Conservation (phyloP, 768 basidiomycete genomes). For the Leucosporidium yakuticum region DNA sequence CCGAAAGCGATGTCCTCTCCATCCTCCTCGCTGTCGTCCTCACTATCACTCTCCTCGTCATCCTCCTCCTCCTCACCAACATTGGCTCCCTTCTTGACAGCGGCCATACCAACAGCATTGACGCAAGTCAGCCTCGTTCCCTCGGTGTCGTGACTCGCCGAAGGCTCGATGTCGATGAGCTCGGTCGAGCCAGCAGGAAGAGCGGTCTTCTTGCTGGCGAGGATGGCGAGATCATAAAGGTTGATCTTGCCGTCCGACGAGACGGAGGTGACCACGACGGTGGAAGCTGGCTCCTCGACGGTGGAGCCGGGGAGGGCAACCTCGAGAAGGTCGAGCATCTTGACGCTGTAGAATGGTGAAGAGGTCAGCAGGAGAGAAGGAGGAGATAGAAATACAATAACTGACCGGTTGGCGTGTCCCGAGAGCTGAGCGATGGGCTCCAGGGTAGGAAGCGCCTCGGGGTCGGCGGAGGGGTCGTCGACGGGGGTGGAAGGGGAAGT, state of each 20-base stretch:
- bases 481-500: constrained; percentile 38
- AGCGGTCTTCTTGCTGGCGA: constrained; percentile 46
- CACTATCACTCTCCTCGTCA: constrained; percentile 44
- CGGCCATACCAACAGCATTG: constrained; percentile 42
- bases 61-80: constrained; percentile 40
- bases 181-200: constrained; percentile 3
- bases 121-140: constrained; percentile 75
- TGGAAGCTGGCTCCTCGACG: constrained; percentile 62
- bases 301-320: constrained; percentile 53
- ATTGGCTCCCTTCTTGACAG: constrained; percentile 39
- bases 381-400: constrained; percentile 11
- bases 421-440: constrained; percentile 62
- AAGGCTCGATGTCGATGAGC: constrained; percentile 49
- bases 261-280: constrained; percentile 60
- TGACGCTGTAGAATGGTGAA: constrained; percentile 55
- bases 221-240: constrained; percentile 61
- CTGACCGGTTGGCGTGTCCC: constrained; percentile 83
- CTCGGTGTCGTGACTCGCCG: constrained; percentile 71
- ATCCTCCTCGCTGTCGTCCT: constrained; percentile 36
- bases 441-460: constrained; percentile 20
- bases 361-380: not conserved
- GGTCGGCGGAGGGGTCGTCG: constrained; percentile 34
- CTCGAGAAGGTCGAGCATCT: constrained; percentile 63
- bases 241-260: constrained; percentile 86
- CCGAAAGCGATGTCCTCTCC: constrained; percentile 29